Conservation (phyloP, 1,284 basidiomycete species). For the Sanghuangporus weigelae region DNA sequence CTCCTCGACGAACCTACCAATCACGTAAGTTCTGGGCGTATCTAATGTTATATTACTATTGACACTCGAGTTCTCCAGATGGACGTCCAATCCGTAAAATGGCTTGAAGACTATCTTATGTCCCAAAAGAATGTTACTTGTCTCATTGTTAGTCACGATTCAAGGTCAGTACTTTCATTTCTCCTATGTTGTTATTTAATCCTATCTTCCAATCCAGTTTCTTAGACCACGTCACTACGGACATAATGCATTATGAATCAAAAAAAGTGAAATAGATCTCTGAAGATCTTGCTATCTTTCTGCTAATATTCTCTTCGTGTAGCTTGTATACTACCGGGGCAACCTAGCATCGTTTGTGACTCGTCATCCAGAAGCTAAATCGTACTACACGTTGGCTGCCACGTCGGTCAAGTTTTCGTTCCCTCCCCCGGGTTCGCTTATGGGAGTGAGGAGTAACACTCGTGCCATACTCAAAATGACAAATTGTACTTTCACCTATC, state of each 20-base stretch:
- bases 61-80: conserved; percentile 42
- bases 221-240: conserved; percentile 94
- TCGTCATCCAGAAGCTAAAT: conserved; percentile 90
- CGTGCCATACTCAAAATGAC: conserved; percentile 94
- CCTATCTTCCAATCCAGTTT: conserved; percentile 48
- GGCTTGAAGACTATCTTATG: conserved; percentile 90
- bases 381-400: conserved; percentile 95
- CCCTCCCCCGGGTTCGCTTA: conserved; percentile 92
- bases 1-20: conserved; percentile 94
- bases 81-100: conserved; percentile 86
- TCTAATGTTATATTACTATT: conserved; percentile 17
- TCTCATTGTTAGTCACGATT: conserved; percentile 97
- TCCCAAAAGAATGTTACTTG: conserved; percentile 84
- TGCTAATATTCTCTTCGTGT: conserved; percentile 3
- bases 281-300: conserved; percentile 13
- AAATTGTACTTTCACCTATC: conserved; percentile 94
- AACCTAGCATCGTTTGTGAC: conserved; percentile 92
- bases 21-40: conserved; percentile 52
- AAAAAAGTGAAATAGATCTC: conserved; percentile 60
- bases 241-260: conserved; percentile 96
- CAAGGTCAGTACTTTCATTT: conserved; percentile 55
- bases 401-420: conserved; percentile 96
- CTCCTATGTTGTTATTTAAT: conserved; percentile 2
- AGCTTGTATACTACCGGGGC: conserved; percentile 93
- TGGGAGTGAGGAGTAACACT: conserved; percentile 97